phyloP scores from a whole-genome alignment of 2,329 filamentous ascomycete genomes.

The Verticillium dahliae region DNA sequence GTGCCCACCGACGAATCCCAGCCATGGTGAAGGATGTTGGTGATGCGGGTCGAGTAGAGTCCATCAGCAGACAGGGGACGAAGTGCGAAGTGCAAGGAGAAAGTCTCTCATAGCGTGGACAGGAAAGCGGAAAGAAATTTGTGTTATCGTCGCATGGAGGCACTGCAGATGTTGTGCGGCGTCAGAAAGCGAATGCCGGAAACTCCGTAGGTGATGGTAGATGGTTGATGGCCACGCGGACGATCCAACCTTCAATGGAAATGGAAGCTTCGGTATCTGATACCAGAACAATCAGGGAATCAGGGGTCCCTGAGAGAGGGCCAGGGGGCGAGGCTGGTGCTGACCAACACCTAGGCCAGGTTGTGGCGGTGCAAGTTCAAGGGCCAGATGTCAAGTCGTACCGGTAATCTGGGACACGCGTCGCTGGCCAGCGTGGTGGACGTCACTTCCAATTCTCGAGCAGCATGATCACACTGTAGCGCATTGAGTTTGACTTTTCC shows the following conservation, averaged over 20 bases:
- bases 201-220: neutral
- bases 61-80: neutral
- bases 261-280: neutral
- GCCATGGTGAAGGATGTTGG: conserved; percentile 16
- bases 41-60: neutral
- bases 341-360: neutral
- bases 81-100: neutral
- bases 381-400: too few relatives aligned
- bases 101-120: neutral
- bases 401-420: neutral
- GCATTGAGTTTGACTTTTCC: too few relatives aligned
- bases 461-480: too few relatives aligned
- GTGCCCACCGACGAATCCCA: conserved; percentile 58
- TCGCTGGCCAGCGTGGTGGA: neutral
- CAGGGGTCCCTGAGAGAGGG: neutral
- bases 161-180: neutral
- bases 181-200: neutral
- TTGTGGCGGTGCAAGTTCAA: neutral
- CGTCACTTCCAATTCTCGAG: too few relatives aligned
- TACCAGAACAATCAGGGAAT: neutral
- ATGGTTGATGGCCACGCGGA: neutral
- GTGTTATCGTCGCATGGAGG: neutral
- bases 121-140: neutral
- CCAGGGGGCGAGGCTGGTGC: neutral
- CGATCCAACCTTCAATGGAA: neutral